Conservation (phyloP, 495 filamentous ascomycete species). For the Aspergillus haitiensis region DNA sequence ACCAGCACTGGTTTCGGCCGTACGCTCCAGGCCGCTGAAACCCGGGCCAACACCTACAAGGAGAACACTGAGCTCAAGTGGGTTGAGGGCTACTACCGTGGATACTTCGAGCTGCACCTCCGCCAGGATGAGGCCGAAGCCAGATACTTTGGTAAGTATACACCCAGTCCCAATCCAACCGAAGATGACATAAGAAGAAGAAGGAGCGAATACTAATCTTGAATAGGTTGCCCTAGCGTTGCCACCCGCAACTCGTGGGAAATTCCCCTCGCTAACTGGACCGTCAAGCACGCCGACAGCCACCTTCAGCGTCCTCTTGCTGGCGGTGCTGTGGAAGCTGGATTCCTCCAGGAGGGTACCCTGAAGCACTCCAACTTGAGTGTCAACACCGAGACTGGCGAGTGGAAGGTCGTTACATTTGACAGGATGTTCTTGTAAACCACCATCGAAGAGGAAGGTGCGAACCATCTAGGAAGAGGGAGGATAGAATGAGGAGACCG, state of each 20-base stretch:
- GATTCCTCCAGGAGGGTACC: constrained; percentile 44
- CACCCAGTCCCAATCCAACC: too few species aligned
- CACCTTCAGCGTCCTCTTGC: constrained; percentile 43
- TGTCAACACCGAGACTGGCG: constrained; percentile 43
- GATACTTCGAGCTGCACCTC: constrained; percentile 58
- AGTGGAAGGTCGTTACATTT: constrained; percentile 18
- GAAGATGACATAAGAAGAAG: too few species aligned
- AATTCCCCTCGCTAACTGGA: constrained; percentile 59
- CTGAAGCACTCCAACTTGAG: constrained; percentile 52
- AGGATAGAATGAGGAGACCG: too few species aligned
- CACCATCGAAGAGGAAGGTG: too few species aligned
- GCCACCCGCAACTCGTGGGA: constrained; percentile 47
- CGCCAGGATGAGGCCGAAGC: constrained; percentile 37
- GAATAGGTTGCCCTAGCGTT: constrained; percentile 42
- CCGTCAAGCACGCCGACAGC: constrained; percentile 56
- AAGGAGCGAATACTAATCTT: too few species aligned
- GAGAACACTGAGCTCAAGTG: constrained; percentile 63
- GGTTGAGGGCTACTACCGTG: constrained; percentile 68
- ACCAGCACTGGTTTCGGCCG: constrained; percentile 53
- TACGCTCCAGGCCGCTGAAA: constrained; percentile 42
- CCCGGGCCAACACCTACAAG: constrained; percentile 38
- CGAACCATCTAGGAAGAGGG: too few species aligned
- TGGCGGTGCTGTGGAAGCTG: constrained; percentile 48
- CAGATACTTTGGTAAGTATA: constrained; percentile 15
- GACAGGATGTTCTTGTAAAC: constrained; percentile 22